phyloP scores from a whole-genome alignment of 1,139 yeast genomes.

The Yamadazyma triangularis region DNA sequence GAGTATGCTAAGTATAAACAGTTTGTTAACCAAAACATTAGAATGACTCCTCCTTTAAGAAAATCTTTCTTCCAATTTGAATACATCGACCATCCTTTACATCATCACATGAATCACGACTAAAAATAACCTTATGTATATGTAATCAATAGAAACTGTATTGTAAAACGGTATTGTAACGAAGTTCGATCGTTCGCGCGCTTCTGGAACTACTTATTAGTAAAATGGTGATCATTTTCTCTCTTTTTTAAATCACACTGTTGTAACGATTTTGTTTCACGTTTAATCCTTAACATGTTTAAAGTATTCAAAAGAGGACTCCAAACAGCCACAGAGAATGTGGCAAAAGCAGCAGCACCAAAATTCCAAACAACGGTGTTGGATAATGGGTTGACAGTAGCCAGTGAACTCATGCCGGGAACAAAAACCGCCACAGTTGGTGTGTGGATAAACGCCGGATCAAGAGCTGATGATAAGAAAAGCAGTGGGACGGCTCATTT shows the following conservation, averaged over 20 bases:
- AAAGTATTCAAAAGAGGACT: constrained; percentile 1
- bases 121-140: no score
- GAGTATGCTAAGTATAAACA: constrained; percentile 9
- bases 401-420: constrained; percentile 83
- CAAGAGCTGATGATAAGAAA: constrained; percentile 85
- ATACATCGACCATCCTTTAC: constrained; percentile 17
- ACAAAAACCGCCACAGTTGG: constrained; percentile 96
- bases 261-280: no score
- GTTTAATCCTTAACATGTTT: no score
- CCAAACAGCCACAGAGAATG: constrained; percentile 4
- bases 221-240: no score
- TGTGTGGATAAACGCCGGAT: constrained; percentile 96
- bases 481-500: constrained; percentile 96
- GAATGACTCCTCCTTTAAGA: constrained; percentile 25
- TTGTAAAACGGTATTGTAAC: no score
- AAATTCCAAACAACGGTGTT: constrained; percentile 23
- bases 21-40: constrained; percentile 15
- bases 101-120: constrained; percentile 5
- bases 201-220: no score
- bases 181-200: no score
- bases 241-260: no score
- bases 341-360: constrained; percentile 13
- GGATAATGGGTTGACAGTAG: constrained; percentile 85
- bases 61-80: constrained; percentile 28
- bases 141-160: no score